phyloP scores from a whole-genome alignment of 2,329 filamentous ascomycete species.

The Neonectria coccinea region DNA sequence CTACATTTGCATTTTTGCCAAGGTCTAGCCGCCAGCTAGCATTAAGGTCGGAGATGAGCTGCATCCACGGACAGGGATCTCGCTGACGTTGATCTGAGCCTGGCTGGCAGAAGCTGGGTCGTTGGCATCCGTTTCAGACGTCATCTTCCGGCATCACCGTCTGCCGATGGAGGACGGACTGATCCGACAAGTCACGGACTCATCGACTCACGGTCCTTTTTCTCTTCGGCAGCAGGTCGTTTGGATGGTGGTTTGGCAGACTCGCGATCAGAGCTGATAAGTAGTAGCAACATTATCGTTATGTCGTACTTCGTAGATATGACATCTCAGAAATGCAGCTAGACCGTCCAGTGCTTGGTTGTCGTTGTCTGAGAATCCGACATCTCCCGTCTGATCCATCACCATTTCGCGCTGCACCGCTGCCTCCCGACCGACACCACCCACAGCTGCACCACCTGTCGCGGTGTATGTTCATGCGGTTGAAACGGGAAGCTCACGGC shows the following conservation, averaged over 20 bases:
- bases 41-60: slow-evolving; percentile 47
- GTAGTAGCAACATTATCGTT: neutral
- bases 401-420: neutral
- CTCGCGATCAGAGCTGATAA: neutral
- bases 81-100: slow-evolving; percentile 47
- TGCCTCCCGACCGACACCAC: neutral
- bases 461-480: slow-evolving; percentile 25
- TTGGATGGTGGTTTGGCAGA: neutral
- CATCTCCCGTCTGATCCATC: slow-evolving; percentile 14
- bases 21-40: slow-evolving; percentile 29
- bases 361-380: neutral
- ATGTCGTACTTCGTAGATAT: neutral
- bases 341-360: neutral
- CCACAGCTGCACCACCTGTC: slow-evolving; percentile 27
- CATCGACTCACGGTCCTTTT: neutral
- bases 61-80: slow-evolving; percentile 42
- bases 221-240: neutral
- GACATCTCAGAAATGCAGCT: neutral
- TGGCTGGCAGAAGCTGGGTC: slow-evolving; percentile 32
- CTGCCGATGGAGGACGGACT: slow-evolving; percentile 22
- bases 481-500: slow-evolving; percentile 15
- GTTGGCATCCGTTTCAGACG: slow-evolving; percentile 43
- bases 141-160: slow-evolving; percentile 44
- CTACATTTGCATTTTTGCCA: slow-evolving; percentile 12
- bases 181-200: neutral